These are phyloP conservation scores for Curvularia lunata DNA, from an alignment of 2,329 filamentous ascomycete genomes.

Conservation along the genomic window DNA sequence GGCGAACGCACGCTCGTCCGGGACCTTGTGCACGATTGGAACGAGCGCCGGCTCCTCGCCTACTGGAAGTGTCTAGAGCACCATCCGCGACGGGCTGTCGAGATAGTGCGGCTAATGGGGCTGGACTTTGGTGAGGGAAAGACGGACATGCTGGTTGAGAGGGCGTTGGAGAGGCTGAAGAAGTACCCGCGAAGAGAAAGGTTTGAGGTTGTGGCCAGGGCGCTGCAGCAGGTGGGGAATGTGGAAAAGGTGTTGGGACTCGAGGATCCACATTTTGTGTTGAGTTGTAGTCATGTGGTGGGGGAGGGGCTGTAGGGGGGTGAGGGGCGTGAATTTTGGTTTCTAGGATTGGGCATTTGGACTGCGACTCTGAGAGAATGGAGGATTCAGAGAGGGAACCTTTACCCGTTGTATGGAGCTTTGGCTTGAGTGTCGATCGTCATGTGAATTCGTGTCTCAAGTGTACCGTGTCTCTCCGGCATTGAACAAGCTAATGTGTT, in stretches of 20 bases:
- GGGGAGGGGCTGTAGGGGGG: neutral
- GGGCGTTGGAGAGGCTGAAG: neutral
- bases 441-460: too few relatives aligned
- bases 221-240: neutral
- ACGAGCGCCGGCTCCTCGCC: neutral
- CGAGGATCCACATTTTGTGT: neutral
- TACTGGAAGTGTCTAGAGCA: neutral
- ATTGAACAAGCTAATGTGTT: too few relatives aligned
- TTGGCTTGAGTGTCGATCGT: too few relatives aligned
- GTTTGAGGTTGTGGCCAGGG: neutral
- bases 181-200: neutral
- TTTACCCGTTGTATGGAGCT: too few relatives aligned
- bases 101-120: neutral
- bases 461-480: too few relatives aligned
- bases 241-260: neutral
- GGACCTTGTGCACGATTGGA: conserved; percentile 1
- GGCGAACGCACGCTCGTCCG: neutral
- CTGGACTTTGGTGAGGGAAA: neutral
- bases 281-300: neutral
- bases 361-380: neutral
- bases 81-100: neutral
- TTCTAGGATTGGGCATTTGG: neutral
- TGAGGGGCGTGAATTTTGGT: too few relatives aligned
- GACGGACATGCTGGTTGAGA: neutral
- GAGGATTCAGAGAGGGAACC: neutral